These are phyloP conservation scores for Apiotrichum mycotoxinovorans DNA, from an alignment of 1,284 basidiomycete species.

Conservation along the genomic window DNA sequence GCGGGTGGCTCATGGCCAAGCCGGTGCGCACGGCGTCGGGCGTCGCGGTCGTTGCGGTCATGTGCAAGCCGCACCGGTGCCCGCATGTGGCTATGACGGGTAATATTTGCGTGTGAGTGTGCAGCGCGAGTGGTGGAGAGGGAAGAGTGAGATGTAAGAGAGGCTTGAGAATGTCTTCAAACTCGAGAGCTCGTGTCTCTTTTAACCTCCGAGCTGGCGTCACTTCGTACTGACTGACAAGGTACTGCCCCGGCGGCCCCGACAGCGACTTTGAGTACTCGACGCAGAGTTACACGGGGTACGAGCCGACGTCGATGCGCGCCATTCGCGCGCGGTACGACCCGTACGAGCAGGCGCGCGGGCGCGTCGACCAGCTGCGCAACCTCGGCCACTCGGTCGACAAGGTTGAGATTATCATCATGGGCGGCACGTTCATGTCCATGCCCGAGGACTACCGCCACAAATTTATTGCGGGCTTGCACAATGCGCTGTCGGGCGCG, in stretches of 20 bases:
- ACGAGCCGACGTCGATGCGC: slow-evolving; percentile 98
- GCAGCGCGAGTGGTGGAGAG: neutral
- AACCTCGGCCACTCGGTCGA: slow-evolving; percentile 94
- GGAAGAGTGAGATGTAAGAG: too few relatives aligned
- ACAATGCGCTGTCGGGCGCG: slow-evolving; percentile 94
- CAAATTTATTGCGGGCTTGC: slow-evolving; percentile 91
- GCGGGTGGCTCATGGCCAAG: slow-evolving; percentile 88
- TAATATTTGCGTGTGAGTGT: slow-evolving; percentile 94
- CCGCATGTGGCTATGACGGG: slow-evolving; percentile 99
- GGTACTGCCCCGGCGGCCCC: slow-evolving; percentile 98
- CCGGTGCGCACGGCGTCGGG: slow-evolving; percentile 98
- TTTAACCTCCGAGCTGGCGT: slow-evolving; percentile 7
- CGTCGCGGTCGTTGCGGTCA: slow-evolving; percentile 97
- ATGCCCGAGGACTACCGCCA: slow-evolving; percentile 94
- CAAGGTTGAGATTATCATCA: slow-evolving; percentile 98
- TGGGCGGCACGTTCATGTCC: slow-evolving; percentile 99
- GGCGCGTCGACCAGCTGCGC: slow-evolving; percentile 91
- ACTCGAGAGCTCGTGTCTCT: neutral
- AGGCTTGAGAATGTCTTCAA: too few relatives aligned
- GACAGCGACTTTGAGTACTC: slow-evolving; percentile 99
- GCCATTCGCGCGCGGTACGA: slow-evolving; percentile 97
- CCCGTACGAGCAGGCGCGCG: slow-evolving; percentile 95
- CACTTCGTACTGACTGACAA: too few relatives aligned
- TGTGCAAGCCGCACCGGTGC: slow-evolving; percentile 99
- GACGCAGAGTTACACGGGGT: slow-evolving; percentile 95